Conservation (phyloP, 202 grass and related monocot genomes). For the Brachypodium distachyon region DNA sequence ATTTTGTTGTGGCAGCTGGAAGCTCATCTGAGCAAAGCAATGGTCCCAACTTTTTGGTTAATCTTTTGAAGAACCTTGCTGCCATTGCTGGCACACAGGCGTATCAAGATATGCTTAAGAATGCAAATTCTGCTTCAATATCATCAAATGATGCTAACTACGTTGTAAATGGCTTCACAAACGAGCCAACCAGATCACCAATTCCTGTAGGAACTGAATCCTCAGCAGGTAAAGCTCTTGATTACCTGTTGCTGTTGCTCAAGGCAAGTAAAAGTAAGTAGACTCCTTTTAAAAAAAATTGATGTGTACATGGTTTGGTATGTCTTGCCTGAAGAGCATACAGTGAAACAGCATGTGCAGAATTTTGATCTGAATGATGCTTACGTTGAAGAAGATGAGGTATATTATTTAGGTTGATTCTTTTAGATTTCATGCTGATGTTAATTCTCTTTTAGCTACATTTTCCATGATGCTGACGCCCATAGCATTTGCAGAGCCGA, state of each 20-base stretch:
- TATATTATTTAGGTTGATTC: slow-evolving; percentile 24
- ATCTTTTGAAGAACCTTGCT: slow-evolving; percentile 61
- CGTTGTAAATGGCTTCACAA: slow-evolving; percentile 14
- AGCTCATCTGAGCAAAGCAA: slow-evolving; percentile 42
- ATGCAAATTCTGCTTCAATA: slow-evolving; percentile 32
- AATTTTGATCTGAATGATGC: slow-evolving; percentile 81
- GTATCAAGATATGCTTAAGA: slow-evolving; percentile 46
- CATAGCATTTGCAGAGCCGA: slow-evolving; percentile 47
- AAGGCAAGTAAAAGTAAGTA: neutral
- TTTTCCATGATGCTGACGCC: neutral
- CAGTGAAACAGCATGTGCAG: slow-evolving; percentile 6
- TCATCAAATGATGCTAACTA: slow-evolving; percentile 26
- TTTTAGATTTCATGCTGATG: neutral
- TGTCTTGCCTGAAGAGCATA: slow-evolving; percentile 30
- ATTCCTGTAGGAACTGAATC: slow-evolving; percentile 14
- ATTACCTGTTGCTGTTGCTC: slow-evolving; percentile 3
- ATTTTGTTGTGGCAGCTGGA: slow-evolving; percentile 34
- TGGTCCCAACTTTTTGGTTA: slow-evolving; percentile 41
- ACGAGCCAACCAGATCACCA: slow-evolving; percentile 14
- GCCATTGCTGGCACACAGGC: slow-evolving; percentile 39
- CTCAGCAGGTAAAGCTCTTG: slow-evolving; percentile 15
- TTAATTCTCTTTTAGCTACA: neutral
- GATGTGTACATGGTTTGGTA: neutral
- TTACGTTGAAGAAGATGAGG: slow-evolving; percentile 53
- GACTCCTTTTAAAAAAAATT: slow-evolving; percentile 9